Evolutionary conservation across 2,329 filamentous ascomycete genomes (phyloP).

Genomic region (Aspergillus quadricinctus): DNA sequence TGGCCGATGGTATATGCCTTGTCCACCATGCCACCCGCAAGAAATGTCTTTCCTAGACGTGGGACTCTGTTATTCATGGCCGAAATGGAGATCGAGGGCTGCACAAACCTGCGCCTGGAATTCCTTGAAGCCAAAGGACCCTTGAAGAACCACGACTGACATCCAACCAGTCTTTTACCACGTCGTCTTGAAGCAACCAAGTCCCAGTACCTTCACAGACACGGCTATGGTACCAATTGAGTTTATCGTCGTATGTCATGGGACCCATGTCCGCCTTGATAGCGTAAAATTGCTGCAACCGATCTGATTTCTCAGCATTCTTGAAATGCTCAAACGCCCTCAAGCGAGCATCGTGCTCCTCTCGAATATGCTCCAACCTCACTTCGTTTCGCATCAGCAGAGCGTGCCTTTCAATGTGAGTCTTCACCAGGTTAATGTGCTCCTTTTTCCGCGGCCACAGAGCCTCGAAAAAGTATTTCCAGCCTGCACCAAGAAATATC

Average conservation of each 20-base stretch:
- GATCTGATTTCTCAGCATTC: background rate
- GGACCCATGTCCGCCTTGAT: constrained; percentile 1
- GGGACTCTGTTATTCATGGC: too few species aligned
- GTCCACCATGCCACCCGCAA: constrained; percentile 10
- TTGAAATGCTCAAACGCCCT: constrained; percentile 6
- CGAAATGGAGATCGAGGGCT: too few species aligned
- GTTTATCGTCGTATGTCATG: constrained; percentile 1
- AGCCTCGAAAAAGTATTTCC: constrained; percentile 7
- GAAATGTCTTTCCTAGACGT: constrained; percentile 8
- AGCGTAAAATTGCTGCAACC: background rate
- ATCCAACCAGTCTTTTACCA: constrained; percentile 3
- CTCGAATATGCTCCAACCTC: constrained; percentile 1
- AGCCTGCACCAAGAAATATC: background rate
- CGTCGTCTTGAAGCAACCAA: constrained; percentile 7
- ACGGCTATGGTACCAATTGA: constrained; percentile 1
- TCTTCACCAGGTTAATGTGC: background rate
- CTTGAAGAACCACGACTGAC: background rate
- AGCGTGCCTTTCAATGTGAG: constrained; percentile 5
- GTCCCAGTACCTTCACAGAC: background rate
- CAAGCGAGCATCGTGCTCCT: constrained; percentile 2
- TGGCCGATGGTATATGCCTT: constrained; percentile 1
- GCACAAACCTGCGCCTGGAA: constrained; percentile 16
- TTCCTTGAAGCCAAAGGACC: constrained; percentile 19
- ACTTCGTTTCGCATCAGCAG: constrained; percentile 6
- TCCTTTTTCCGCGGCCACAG: constrained; percentile 2